Conservation (phyloP, 148 eudicot genomes). For the Vaccinium darrowii region DNA sequence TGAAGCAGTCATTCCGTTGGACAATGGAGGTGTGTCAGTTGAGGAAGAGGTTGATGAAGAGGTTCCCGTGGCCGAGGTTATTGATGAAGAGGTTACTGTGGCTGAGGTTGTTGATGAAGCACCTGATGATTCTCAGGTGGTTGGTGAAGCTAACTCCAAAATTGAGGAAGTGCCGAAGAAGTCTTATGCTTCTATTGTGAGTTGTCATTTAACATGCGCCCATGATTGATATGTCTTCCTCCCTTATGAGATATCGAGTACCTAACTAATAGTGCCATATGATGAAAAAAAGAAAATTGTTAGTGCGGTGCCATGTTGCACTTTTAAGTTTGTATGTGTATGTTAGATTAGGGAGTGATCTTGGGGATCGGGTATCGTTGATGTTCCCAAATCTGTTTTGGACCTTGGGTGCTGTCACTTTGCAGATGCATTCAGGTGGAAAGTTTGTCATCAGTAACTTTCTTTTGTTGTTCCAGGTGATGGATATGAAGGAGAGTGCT, state of each 20-base stretch:
- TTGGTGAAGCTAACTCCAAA: constrained; percentile 46
- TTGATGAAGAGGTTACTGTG: constrained; percentile 59
- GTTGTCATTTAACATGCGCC: constrained; percentile 22
- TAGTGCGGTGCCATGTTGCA: not conserved
- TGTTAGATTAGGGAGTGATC: not conserved
- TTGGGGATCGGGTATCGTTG: not conserved
- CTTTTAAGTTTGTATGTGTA: not conserved
- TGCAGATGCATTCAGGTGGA: not conserved
- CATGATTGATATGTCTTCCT: not conserved
- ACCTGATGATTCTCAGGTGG: constrained; percentile 37
- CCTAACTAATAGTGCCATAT: not conserved
- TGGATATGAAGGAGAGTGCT: constrained; percentile 59
- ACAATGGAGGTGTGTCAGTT: constrained; percentile 46
- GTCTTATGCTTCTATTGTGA: constrained; percentile 93
- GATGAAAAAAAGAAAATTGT: not conserved
- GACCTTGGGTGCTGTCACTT: not conserved
- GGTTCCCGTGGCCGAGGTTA: constrained; percentile 63
- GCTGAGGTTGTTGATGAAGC: constrained; percentile 63
- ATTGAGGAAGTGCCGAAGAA: constrained; percentile 64
- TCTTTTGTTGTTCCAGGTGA: constrained; percentile 44
- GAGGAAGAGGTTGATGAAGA: constrained; percentile 42
- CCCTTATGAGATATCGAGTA: not conserved
- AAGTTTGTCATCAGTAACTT: not conserved
- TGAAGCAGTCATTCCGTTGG: constrained; percentile 43
- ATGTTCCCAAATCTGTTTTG: constrained; percentile 11